phyloP scores from a whole-genome alignment of 2,329 filamentous ascomycete genomes.

The Pseudogymnoascus pannorum region DNA sequence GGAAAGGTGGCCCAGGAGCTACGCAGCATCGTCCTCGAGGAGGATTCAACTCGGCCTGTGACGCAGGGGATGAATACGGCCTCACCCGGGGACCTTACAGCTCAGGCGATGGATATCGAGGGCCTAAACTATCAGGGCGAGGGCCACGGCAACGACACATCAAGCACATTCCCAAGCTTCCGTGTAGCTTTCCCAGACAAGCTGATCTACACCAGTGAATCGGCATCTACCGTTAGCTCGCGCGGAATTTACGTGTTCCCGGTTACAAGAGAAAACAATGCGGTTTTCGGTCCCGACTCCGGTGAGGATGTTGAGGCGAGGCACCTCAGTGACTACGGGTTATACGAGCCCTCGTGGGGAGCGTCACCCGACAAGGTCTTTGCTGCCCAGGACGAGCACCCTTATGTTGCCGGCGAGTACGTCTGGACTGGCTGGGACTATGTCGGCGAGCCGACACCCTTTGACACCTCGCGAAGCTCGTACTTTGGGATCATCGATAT shows the following conservation, averaged over 20 bases:
- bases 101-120: conserved; percentile 39
- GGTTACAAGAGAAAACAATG: conserved; percentile 34
- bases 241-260: conserved; percentile 48
- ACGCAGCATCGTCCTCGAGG: conserved; percentile 36
- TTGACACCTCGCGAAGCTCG: conserved; percentile 39
- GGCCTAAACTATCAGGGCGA: conserved; percentile 50
- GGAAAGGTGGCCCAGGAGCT: conserved; percentile 31
- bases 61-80: conserved; percentile 43
- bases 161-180: conserved; percentile 36
- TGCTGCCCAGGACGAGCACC: conserved; percentile 37
- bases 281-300: conserved; percentile 31
- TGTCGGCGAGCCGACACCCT: conserved; percentile 44
- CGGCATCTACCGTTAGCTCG: conserved; percentile 39
- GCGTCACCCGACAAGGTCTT: conserved; percentile 48
- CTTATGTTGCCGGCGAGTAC: conserved; percentile 47
- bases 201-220: conserved; percentile 38
- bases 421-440: conserved; percentile 47
- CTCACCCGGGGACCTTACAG: conserved; percentile 32
- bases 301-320: conserved; percentile 33
- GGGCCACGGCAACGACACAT: conserved; percentile 33
- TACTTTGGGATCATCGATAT: conserved; percentile 52
- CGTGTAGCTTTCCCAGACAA: conserved; percentile 39
- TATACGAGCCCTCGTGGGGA: conserved; percentile 41
- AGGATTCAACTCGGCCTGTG: conserved; percentile 40
- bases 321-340: conserved; percentile 44